These are phyloP conservation scores for Phaffia australis DNA, from an alignment of 768 basidiomycete genomes.

Conservation along the genomic window DNA sequence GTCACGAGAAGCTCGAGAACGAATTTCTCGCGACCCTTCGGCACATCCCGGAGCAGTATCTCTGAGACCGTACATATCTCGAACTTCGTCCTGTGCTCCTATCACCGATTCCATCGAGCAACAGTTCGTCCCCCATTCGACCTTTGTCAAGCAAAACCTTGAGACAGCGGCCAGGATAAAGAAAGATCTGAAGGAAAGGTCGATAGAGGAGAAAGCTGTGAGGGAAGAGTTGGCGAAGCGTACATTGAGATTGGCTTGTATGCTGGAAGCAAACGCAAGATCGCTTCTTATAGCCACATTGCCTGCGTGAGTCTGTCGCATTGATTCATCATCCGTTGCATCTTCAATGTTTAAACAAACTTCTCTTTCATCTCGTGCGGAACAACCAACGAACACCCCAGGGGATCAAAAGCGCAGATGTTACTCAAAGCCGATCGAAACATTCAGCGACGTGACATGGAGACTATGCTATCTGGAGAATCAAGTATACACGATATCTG, in stretches of 20 bases:
- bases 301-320: slow-evolving; percentile 23
- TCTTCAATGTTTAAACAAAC: neutral
- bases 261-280: slow-evolving; percentile 34
- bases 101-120: neutral
- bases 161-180: neutral
- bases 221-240: slow-evolving; percentile 19
- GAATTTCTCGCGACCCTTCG: neutral
- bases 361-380: neutral
- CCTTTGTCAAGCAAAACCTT: neutral
- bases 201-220: slow-evolving; percentile 2
- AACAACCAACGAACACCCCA: neutral
- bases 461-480: neutral
- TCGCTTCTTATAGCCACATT: slow-evolving; percentile 34
- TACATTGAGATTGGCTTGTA: slow-evolving; percentile 24
- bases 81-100: too few relatives aligned
- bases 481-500: slow-evolving; percentile 22
- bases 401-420: slow-evolving; percentile 31
- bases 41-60: neutral
- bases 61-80: too few relatives aligned
- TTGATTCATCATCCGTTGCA: neutral
- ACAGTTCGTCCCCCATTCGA: neutral
- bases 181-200: neutral
- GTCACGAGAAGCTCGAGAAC: slow-evolving; percentile 1
- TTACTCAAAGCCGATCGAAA: slow-evolving; percentile 36
- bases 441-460: slow-evolving; percentile 35